Percentiles rank a stretch among this genome's conserved stretches.
phyloP scores from a whole-genome alignment of 257 asterid genomes.

The Solanum chmielewskii region DNA sequence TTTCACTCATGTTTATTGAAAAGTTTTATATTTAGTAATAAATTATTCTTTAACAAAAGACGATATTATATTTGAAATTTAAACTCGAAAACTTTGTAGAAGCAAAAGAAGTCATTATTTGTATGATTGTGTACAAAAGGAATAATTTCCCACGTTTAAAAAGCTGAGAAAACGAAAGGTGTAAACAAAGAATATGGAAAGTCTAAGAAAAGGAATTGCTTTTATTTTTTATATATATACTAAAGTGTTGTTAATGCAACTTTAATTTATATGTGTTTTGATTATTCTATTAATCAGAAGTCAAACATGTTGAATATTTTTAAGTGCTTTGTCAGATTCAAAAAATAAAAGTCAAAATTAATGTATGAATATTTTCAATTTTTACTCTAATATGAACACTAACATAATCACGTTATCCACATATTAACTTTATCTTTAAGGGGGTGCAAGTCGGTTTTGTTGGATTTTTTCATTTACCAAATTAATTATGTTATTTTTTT shows the following conservation, averaged over 20 bases:
- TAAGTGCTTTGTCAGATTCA: neutral
- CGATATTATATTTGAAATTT: neutral
- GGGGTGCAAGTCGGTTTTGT: neutral
- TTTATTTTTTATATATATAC: neutral
- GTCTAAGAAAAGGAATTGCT: neutral
- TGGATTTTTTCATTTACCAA: neutral
- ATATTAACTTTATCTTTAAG: neutral
- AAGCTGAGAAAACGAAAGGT: neutral
- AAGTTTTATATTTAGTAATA: neutral
- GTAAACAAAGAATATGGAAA: neutral
- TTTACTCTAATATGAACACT: neutral
- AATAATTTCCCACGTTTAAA: neutral
- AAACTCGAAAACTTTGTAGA: neutral
- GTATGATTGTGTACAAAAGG: neutral
- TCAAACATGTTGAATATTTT: neutral
- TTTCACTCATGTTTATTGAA: neutral
- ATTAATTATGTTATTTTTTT: neutral
- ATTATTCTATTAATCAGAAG: neutral
- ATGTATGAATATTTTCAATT: neutral
- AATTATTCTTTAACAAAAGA: accelerated
- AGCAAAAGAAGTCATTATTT: neutral
- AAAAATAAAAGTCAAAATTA: neutral
- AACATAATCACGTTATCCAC: neutral
- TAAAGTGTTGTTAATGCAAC: neutral
- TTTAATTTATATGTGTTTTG: neutral